Evolutionary conservation across 2,329 filamentous ascomycete genomes (phyloP).

Genomic region (Paraconiothyrium brasiliense): DNA sequence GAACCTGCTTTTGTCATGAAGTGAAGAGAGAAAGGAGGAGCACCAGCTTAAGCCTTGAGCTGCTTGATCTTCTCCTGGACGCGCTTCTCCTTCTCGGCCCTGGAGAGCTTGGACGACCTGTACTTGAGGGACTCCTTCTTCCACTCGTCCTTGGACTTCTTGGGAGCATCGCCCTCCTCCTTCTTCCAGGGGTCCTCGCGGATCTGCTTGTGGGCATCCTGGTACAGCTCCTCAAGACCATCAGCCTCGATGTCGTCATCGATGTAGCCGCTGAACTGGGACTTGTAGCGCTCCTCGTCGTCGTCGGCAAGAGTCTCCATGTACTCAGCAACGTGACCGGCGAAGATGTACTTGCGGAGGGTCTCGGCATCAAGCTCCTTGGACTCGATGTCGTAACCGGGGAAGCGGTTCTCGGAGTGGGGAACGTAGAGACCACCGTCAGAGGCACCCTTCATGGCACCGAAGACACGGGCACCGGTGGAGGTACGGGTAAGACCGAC

Average conservation of each 20-base stretch:
- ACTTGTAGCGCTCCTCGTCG: constrained; percentile 99
- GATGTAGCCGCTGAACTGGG: constrained; percentile 97
- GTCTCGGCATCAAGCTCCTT: constrained; percentile 98
- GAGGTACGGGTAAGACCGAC: constrained; percentile 97
- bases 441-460: constrained; percentile 99
- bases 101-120: constrained; percentile 78
- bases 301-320: constrained; percentile 99
- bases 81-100: constrained; percentile 82
- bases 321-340: constrained; percentile 98
- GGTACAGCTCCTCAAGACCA: constrained; percentile 95
- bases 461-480: constrained; percentile 98
- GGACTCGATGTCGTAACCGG: constrained; percentile 94
- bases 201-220: constrained; percentile 94
- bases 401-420: constrained; percentile 99
- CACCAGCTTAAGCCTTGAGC: constrained; percentile 63
- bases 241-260: constrained; percentile 97
- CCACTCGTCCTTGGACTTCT: constrained; percentile 98
- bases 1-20: constrained; percentile 48
- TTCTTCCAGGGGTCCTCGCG: constrained; percentile 99
- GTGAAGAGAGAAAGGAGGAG: constrained; percentile 28
- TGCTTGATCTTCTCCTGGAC: constrained; percentile 92
- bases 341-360: constrained; percentile 99
- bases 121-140: constrained; percentile 95
- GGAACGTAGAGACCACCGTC: constrained; percentile 97
- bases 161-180: constrained; percentile 74